Base-by-base conservation (phyloP, 495 filamentous ascomycete species). In the Aspergillus mulundensis region DNA sequence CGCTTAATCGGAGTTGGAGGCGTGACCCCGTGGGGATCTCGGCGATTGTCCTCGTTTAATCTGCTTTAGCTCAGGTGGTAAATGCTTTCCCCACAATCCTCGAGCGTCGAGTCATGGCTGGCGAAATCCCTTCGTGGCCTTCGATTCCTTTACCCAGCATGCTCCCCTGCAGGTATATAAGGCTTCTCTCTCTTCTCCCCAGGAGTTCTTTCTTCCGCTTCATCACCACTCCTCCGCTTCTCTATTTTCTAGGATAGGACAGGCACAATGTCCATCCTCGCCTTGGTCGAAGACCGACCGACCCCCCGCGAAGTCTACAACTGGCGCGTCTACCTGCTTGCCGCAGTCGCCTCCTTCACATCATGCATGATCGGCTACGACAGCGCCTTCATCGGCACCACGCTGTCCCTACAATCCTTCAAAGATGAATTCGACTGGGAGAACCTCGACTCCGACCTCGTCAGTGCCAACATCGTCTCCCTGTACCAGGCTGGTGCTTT, bases 331-430 rank as follows among this genome's bases (percentile, higher is more conserved):
- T 90, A 88, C 62, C 71, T 77, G 24, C 81, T 79, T 38, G 84
- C 87, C 3, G 78, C 80, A n/a, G 75, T 88, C 21, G 86, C 86
- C 6, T 87, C 84, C 3, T 88, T 83, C 66, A 85, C 85, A 49
- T 82, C 86, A 44, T 87, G 85, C 66, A 88, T 84, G 83, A 88
- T 87, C 61, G 87, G 87, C 18, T 89, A 88, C 58, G 86, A 89
- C 61, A 81, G 79, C 45, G 83, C 85, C 58, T 89, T 89, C 73
- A 89, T 89, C 50, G 87, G 87, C 53, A 86, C 82, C 0, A 89
- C 86, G 1, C 71, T 88, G n/a, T 77, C 84, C 11, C 73, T 88
- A 19, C 66, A 76, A 0, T 86, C 86, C 6, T 89, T 89, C 71
- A 76, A 77, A 55, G 50, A 66, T 10, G 84, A 87, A 62, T 89